Conservation (phyloP, 176 grass and related monocot species). For the Juncus effusus region DNA sequence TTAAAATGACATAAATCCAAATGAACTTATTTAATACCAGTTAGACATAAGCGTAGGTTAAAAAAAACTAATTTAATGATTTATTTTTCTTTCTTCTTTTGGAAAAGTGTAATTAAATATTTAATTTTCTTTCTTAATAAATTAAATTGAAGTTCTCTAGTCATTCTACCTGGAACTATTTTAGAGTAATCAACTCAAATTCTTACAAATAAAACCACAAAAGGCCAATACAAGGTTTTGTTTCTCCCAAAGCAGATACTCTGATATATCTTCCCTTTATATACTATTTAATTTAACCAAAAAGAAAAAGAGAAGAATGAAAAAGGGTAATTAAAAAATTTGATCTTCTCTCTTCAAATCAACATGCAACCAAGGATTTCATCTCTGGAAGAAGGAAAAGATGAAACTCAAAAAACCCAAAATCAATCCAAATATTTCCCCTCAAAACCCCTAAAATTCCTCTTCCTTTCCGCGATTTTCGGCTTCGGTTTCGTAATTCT, state of each 20-base stretch:
- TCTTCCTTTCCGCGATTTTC: conserved; percentile 35
- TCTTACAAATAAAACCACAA: too few relatives aligned
- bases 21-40: too few relatives aligned
- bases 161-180: too few relatives aligned
- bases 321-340: neutral
- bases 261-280: neutral
- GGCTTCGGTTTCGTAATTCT: conserved; percentile 32
- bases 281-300: neutral
- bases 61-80: too few relatives aligned
- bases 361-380: conserved; percentile 16
- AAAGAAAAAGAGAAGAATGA: conserved; percentile 8
- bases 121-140: too few relatives aligned
- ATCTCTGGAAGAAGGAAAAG: conserved; percentile 15
- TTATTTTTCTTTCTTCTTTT: too few relatives aligned
- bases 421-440: neutral
- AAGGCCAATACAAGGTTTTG: conserved; percentile 2
- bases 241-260: conserved; percentile 9
- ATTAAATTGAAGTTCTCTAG: too few relatives aligned
- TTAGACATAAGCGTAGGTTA: too few relatives aligned
- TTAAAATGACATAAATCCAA: too few relatives aligned
- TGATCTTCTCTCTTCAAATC: neutral
- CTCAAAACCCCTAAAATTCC: conserved; percentile 30
- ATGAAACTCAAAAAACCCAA: conserved; percentile 23
- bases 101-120: too few relatives aligned
- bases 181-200: too few relatives aligned